These are phyloP conservation scores for Sporodiniella umbellata DNA, from an alignment of 371 early-diverging fungal species.

Conservation along the genomic window DNA sequence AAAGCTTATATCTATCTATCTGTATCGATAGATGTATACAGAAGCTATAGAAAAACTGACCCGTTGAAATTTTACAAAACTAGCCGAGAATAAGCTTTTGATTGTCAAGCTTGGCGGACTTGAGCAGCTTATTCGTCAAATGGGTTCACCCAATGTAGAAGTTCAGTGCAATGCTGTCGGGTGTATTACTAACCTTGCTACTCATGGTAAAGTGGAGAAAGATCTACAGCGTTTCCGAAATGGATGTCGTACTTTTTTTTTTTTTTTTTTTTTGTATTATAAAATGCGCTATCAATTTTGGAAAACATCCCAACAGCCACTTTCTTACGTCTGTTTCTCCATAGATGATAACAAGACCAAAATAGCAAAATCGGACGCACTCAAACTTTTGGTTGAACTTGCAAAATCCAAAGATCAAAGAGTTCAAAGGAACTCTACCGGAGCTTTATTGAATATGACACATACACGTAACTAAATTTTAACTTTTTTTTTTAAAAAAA, in stretches of 20 bases:
- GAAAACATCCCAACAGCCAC: too few relatives aligned
- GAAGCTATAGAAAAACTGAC: too few relatives aligned
- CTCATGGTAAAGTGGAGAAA: conserved; percentile 71
- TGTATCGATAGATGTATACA: too few relatives aligned
- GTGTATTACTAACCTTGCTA: conserved; percentile 93
- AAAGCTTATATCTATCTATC: conserved; percentile 25
- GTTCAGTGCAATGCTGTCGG: conserved; percentile 96
- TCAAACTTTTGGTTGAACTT: conserved; percentile 72
- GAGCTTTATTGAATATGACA: conserved; percentile 93
- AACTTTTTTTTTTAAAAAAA: conserved; percentile 5
- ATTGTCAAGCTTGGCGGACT: conserved; percentile 87
- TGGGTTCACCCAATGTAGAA: conserved; percentile 84
- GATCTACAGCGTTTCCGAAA: background rate
- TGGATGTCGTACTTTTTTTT: background rate
- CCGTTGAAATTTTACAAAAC: too few relatives aligned
- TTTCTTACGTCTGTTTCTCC: too few relatives aligned
- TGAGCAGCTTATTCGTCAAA: conserved; percentile 86
- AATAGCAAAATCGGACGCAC: conserved; percentile 84
- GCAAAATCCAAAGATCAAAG: conserved; percentile 84
- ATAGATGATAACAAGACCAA: conserved; percentile 87
- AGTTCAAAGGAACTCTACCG: conserved; percentile 91
- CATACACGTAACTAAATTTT: conserved; percentile 59
- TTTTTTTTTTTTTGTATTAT: too few relatives aligned
- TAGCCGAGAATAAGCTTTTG: conserved; percentile 79
- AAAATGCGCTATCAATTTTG: too few relatives aligned